phyloP scores from a whole-genome alignment of 2,329 filamentous ascomycete species.

The Neonectria faginata region DNA sequence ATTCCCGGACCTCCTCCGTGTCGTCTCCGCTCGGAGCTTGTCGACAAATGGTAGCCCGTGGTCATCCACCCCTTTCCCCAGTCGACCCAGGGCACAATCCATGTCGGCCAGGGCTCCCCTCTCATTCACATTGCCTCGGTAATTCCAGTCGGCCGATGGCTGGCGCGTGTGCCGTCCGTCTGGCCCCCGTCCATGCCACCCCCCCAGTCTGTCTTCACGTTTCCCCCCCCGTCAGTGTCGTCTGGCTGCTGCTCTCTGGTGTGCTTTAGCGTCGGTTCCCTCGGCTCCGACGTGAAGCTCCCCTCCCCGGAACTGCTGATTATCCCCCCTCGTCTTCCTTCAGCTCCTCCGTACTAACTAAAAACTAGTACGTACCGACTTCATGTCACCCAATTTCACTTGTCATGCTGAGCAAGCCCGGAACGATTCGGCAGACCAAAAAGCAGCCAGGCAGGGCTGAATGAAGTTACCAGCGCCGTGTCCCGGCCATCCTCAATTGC shows the following conservation, averaged over 20 bases:
- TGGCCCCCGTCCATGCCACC: neutral
- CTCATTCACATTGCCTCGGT: constrained; percentile 18
- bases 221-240: neutral
- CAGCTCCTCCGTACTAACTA: neutral
- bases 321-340: neutral
- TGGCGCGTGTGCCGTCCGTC: constrained; percentile 12
- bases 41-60: constrained; percentile 2
- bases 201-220: neutral
- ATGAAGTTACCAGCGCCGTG: constrained; percentile 22
- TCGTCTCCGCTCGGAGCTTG: constrained; percentile 10
- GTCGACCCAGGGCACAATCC: constrained; percentile 7
- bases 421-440: constrained; percentile 14
- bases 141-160: constrained; percentile 39
- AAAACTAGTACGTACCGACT: too few relatives aligned
- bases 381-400: constrained; percentile 20
- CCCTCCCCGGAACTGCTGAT: neutral
- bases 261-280: constrained; percentile 36
- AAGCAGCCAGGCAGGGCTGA: constrained; percentile 41
- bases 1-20: constrained; percentile 16
- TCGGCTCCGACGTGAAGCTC: constrained; percentile 40
- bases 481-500: constrained; percentile 30
- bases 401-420: constrained; percentile 28
- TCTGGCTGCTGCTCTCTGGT: constrained; percentile 3
- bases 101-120: constrained; percentile 3
- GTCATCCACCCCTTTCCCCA: constrained; percentile 15